Evolutionary conservation across 257 asterid genomes (phyloP).

Genomic region (Solanum peruvianum): DNA sequence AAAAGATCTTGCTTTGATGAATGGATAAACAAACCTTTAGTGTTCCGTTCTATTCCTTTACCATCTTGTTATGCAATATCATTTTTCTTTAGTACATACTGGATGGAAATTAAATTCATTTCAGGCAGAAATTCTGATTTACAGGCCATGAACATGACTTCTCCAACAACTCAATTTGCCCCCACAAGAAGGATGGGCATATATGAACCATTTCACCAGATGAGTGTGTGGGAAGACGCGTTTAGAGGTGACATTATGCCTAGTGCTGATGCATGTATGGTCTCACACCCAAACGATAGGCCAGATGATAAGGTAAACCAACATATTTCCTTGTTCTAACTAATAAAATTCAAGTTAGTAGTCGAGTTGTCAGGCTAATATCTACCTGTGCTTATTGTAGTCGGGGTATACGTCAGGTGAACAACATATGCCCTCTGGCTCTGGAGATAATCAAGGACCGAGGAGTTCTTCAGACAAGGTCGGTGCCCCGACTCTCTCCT

Average conservation of each 20-base stretch:
- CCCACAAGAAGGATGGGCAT: slow-evolving; percentile 57
- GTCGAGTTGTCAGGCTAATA: neutral
- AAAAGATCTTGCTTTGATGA: neutral
- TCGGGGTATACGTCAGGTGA: slow-evolving; percentile 54
- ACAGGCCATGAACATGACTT: slow-evolving; percentile 43
- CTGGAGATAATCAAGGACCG: slow-evolving; percentile 37
- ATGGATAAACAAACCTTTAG: neutral
- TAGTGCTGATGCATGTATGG: slow-evolving; percentile 24
- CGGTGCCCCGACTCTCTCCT: neutral
- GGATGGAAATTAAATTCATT: neutral
- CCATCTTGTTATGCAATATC: neutral
- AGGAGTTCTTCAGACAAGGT: slow-evolving; percentile 68
- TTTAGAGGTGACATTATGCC: slow-evolving; percentile 45
- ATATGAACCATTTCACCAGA: slow-evolving; percentile 58
- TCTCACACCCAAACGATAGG: slow-evolving; percentile 33
- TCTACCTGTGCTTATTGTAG: slow-evolving; percentile 9
- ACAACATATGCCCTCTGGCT: slow-evolving; percentile 39
- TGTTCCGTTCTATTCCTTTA: neutral
- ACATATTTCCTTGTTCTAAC: neutral
- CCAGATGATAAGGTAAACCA: slow-evolving; percentile 48
- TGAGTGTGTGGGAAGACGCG: slow-evolving; percentile 78
- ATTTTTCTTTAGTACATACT: neutral
- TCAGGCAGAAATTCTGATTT: neutral
- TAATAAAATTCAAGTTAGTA: neutral
- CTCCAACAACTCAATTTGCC: slow-evolving; percentile 61